Evolutionary conservation across 805 yeast genomes (phyloP).

Genomic region (Huiozyma sinensis): DNA sequence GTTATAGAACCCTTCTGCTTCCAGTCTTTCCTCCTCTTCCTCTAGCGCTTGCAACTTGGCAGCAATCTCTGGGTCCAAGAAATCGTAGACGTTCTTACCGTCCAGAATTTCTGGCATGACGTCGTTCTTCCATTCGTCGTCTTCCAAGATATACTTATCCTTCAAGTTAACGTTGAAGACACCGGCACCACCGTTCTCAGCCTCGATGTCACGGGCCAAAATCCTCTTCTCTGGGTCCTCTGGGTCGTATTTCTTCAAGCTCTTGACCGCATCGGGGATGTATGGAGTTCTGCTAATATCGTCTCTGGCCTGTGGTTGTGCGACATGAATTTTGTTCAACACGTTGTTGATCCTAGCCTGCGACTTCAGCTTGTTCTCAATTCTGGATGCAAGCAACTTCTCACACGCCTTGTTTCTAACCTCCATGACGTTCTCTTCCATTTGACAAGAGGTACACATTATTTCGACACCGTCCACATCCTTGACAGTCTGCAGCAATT

Average conservation of each 20-base stretch:
- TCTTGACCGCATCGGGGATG: constrained; percentile 69
- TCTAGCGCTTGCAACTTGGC: constrained; percentile 89
- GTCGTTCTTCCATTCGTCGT: constrained; percentile 97
- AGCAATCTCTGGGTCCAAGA: constrained; percentile 91
- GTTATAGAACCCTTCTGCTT: constrained; percentile 90
- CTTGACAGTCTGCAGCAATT: constrained; percentile 52
- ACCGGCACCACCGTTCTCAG: constrained; percentile 97
- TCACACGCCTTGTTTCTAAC: constrained; percentile 97
- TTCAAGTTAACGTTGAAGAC: constrained; percentile 89
- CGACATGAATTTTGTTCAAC: constrained; percentile 90
- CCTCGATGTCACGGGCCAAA: constrained; percentile 82
- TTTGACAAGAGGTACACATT: constrained; percentile 86
- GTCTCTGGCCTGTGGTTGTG: constrained; percentile 83
- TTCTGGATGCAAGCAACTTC: constrained; percentile 86
- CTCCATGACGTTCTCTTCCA: constrained; percentile 89
- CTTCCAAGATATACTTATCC: constrained; percentile 84
- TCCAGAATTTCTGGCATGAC: constrained; percentile 93
- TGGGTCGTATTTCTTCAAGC: constrained; percentile 55
- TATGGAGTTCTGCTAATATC: constrained; percentile 66
- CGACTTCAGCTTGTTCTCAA: constrained; percentile 93
- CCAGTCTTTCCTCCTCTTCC: constrained; percentile 92
- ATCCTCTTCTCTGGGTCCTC: constrained; percentile 73
- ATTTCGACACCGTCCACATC: constrained; percentile 77
- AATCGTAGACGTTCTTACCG: constrained; percentile 95
- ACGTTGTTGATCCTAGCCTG: constrained; percentile 81